Base-by-base conservation (phyloP, 2,329 filamentous ascomycete species). In the Colletotrichum tropicale region DNA sequence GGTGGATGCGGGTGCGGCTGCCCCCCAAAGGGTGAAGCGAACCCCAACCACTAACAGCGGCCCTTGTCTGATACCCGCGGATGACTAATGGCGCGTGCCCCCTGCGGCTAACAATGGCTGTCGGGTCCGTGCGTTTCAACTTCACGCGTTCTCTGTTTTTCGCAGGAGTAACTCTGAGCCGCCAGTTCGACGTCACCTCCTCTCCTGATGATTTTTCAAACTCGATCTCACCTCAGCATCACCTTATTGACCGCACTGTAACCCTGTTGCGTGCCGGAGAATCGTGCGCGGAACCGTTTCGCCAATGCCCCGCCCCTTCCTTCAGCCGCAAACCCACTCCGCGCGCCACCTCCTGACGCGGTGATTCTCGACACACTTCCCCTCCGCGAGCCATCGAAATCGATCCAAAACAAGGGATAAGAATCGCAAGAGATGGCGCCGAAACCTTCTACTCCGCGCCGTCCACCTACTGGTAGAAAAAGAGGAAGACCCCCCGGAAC, bases 401-500 rank as follows among this genome's bases (percentile, higher is more conserved):
- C 43, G 24, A n/a, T 26, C 48, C 24, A 67, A 58, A 24, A 55
- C 26, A 18, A 24, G 61, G 38, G 52, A 70, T 52, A 26, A 58
- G 18, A 70, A 70, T 58, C 34, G 28, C 60, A 64, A 61, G 56
- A 77, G n/a, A 85, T 85, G 84, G 79, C 82, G 67, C 78, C 82
- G 56, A 77, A 79, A 66, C 81, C 83, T 64, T 77, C 85, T 48
- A 86, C 85, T 55, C 86, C 87, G 69, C 84, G 86, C 78, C 82
- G 86, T 61, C 83, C 84, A 24, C 82, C 85, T 9, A 86, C 86
- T 38, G 86, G 85, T 64, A 85, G 88, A 66, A 88, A 87, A 67
- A 84, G 88, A 71, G 88, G 88, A 67, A 85, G 88, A 56, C 88
- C 88, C 28, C 85, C 84, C 4, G 86, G 86, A 60, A 83, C 85